Conservation (phyloP, 202 grass and related monocot species). For the Schoenoplectus tabernaemontani region DNA sequence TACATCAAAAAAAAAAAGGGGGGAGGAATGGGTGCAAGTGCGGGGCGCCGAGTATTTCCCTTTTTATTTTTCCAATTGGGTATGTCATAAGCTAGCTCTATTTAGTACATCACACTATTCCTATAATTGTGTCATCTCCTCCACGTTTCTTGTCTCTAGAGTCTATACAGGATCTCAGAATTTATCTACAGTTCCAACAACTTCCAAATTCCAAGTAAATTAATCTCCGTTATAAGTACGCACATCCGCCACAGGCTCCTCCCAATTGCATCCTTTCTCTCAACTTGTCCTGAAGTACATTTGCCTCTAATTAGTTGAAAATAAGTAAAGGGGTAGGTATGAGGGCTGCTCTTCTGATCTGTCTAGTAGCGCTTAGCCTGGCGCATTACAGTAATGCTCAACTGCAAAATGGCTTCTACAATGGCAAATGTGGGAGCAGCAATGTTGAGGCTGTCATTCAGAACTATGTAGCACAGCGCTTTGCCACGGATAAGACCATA, state of each 20-base stretch:
- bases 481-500: slow-evolving; percentile 35
- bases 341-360: not conserved
- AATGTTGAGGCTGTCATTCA: slow-evolving; percentile 57
- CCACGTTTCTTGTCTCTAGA: slow-evolving; percentile 2
- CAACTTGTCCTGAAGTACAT: not conserved
- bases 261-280: not conserved
- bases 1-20: too few relatives aligned
- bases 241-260: not conserved
- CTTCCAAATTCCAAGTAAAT: not conserved
- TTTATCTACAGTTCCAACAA: not conserved
- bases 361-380: not conserved
- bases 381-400: slow-evolving; percentile 24
- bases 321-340: not conserved
- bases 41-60: too few relatives aligned
- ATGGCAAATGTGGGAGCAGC: slow-evolving; percentile 39
- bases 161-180: slow-evolving; percentile 6
- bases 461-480: slow-evolving; percentile 33
- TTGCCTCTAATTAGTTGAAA: not conserved
- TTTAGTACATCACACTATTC: not conserved
- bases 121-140: not conserved
- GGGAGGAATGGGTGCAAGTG: too few relatives aligned
- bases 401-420: slow-evolving; percentile 45
- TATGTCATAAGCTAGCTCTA: not conserved
- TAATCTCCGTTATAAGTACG: not conserved
- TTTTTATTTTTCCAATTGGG: too few relatives aligned